These are phyloP conservation scores for Mallotus nudiflorus DNA, from an alignment of 345 rosid species.

Conservation along the genomic window DNA sequence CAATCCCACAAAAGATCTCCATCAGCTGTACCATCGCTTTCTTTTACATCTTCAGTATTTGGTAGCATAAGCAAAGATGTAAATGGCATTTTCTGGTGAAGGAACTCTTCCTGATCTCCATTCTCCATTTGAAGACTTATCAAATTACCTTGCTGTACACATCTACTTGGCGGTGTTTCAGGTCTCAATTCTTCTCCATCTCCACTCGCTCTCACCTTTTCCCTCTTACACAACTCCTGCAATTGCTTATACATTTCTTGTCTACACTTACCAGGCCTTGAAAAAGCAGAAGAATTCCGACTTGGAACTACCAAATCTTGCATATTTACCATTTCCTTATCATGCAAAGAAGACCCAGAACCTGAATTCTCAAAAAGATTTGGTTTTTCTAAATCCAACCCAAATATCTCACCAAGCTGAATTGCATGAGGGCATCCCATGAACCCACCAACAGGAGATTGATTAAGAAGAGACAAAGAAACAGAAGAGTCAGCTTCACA, in stretches of 20 bases:
- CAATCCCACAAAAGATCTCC: slow-evolving; percentile 25
- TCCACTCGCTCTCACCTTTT: slow-evolving; percentile 1
- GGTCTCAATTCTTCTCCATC: slow-evolving; percentile 13
- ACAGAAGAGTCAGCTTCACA: slow-evolving; percentile 30
- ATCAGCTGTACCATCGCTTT: slow-evolving; percentile 3
- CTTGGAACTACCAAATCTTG: slow-evolving; percentile 13
- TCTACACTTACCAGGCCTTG: slow-evolving; percentile 8
- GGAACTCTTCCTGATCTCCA: slow-evolving; percentile 12
- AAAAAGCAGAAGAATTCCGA: slow-evolving; percentile 12
- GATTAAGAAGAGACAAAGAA: slow-evolving; percentile 19
- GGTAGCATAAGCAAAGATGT: slow-evolving; percentile 16
- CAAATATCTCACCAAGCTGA: slow-evolving; percentile 33
- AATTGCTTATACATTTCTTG: slow-evolving; percentile 18
- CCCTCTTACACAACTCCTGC: slow-evolving; percentile 19
- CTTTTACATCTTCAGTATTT: background rate
- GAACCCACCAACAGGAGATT: slow-evolving; percentile 36
- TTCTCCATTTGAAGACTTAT: slow-evolving; percentile 9
- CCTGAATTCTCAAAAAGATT: background rate
- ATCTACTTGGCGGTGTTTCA: slow-evolving; percentile 11
- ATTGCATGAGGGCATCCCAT: slow-evolving; percentile 40
- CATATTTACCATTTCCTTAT: background rate
- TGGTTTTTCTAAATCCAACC: slow-evolving; percentile 23
- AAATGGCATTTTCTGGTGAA: slow-evolving; percentile 17
- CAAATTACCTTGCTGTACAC: background rate
- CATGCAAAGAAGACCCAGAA: background rate